Base-by-base conservation (phyloP, 805 yeast genomes). In the Wickerhamiella sergipiensis region DNA sequence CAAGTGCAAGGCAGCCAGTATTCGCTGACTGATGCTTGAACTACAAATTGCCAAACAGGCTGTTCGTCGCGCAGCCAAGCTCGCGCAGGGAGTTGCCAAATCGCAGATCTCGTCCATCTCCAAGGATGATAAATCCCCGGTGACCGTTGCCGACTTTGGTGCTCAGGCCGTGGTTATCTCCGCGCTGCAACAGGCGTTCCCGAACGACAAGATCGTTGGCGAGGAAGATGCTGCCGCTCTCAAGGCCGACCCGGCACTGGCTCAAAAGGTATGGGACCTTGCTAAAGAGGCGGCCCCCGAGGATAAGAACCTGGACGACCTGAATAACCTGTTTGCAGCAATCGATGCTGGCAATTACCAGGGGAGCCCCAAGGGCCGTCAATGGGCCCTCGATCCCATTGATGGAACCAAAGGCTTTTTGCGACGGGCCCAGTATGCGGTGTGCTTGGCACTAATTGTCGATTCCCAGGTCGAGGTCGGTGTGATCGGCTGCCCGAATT, bases 351-450 rank as follows among this genome's bases (percentile, higher is more conserved):
- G 98, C 46, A 74, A 77, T 61, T 85, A 84, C 40, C 65, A 73
- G 54, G 97, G 97, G 50, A 95, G 97, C 4, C 58, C 68, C 31
- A 71, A 66, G 38, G 95, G 95, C 22, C 73, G 98, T 54, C 80
- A 86, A 64, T 92, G 99, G 99, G 95, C 97, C 0, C 70, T 92
- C 61, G 99, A 92, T 63, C 99, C 99, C 40, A 89, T 92, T 55
- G 99, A 92, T 63, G 99, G 99, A 7, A 92, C 99, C 19, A 92
- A 82, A 65, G 99, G 99, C 0, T 92, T 92, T 64, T 70, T 92
- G 50, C 75, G 99, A 62, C 95, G 95, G 46, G 97, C 89, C 57
- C 99, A 92, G 64, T 92, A 87, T 66, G 97, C 98, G 1, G 95
- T 92, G 1, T 92, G 99, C 64, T 71, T 92, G 45, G 97, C 95